Conservation (phyloP, 208 protist species). For the Acanthamoeba divionensis region DNA sequence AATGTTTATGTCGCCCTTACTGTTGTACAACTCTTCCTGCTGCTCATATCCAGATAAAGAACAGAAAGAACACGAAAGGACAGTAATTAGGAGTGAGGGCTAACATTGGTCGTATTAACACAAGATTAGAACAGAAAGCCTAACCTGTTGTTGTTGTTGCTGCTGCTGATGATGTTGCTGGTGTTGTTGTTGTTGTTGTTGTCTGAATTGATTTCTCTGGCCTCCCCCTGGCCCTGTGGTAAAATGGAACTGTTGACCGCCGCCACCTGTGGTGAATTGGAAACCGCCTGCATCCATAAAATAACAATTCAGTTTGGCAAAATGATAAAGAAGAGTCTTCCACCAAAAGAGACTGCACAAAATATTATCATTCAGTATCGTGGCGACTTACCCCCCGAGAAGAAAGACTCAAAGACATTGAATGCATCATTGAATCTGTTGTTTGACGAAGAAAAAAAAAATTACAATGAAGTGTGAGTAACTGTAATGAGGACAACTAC, state of each 20-base stretch:
- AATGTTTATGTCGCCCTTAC: slow-evolving; percentile 7
- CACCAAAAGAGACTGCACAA: no score
- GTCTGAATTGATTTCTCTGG: neutral
- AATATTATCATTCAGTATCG: neutral
- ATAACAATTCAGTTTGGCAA: no score
- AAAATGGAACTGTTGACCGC: neutral
- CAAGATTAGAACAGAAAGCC: neutral
- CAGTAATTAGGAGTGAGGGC: neutral
- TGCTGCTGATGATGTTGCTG: neutral
- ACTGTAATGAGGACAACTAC: neutral
- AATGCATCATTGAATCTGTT: slow-evolving; percentile 29
- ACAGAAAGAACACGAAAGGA: neutral
- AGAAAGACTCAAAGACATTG: slow-evolving; percentile 41
- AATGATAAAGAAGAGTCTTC: no score
- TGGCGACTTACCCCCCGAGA: neutral
- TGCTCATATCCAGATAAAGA: neutral
- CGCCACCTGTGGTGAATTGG: neutral
- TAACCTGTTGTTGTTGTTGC: neutral
- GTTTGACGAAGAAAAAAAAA: neutral
- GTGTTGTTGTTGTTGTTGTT: neutral
- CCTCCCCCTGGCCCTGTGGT: neutral
- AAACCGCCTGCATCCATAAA: neutral
- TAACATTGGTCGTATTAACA: neutral
- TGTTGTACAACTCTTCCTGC: slow-evolving; percentile 16
- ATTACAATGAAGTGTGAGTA: neutral